Evolutionary conservation across 768 basidiomycete species (phyloP).

Genomic region (Infundibulicybe gibba): DNA sequence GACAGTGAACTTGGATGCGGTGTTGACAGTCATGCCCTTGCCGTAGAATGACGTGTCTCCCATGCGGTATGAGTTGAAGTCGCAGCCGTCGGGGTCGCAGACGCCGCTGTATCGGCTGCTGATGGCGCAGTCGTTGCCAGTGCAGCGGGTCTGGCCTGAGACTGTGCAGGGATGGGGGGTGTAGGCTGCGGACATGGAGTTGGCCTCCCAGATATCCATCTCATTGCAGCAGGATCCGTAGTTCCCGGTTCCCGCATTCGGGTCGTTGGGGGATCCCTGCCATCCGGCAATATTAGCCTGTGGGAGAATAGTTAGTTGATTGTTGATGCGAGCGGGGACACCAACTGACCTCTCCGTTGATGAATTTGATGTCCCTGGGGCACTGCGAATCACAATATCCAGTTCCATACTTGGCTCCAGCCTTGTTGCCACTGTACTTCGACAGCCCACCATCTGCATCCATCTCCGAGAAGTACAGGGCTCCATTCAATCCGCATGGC

Average conservation of each 20-base stretch:
- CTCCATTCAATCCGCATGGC: constrained; percentile 59
- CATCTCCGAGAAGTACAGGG: constrained; percentile 60
- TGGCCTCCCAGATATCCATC: constrained; percentile 46
- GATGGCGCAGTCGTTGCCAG: constrained; percentile 21
- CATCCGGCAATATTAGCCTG: constrained; percentile 34
- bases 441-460: constrained; percentile 51
- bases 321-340: background rate
- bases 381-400: constrained; percentile 68
- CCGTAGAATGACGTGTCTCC: constrained; percentile 33
- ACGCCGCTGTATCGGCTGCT: constrained; percentile 27
- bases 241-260: constrained; percentile 33
- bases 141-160: constrained; percentile 25
- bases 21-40: constrained; percentile 31
- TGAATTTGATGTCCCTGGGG: constrained; percentile 60
- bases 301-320: background rate
- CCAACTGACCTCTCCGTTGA: constrained; percentile 46
- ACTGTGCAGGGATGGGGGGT: constrained; percentile 36
- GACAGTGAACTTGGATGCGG: constrained; percentile 33
- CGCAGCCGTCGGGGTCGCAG: constrained; percentile 40
- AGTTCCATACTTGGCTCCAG: constrained; percentile 53
- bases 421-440: constrained; percentile 49
- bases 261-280: constrained; percentile 20
- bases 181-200: constrained; percentile 33
- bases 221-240: constrained; percentile 37
- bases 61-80: constrained; percentile 43